Evolutionary conservation across 345 rosid genomes (phyloP).

Genomic region (Corchorus olitorius): DNA sequence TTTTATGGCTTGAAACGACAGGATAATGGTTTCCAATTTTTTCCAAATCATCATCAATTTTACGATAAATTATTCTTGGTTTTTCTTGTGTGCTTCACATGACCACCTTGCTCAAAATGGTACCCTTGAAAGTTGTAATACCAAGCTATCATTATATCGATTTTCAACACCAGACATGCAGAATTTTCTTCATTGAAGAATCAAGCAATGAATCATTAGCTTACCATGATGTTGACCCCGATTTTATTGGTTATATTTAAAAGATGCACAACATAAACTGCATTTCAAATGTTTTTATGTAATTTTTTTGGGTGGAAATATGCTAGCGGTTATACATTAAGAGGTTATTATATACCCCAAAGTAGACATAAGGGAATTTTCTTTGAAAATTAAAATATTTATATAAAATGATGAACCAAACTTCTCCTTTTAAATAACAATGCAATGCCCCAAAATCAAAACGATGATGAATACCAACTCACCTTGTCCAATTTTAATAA

Average conservation of each 20-base stretch:
- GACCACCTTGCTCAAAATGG: no score
- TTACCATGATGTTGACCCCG: background rate
- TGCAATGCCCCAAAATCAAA: conserved; percentile 9
- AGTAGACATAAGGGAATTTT: background rate
- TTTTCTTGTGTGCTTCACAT: background rate
- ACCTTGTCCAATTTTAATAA: conserved; percentile 94
- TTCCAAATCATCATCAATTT: background rate
- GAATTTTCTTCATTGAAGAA: background rate
- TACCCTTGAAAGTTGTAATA: no score
- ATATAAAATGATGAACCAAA: background rate
- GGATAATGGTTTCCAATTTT: background rate
- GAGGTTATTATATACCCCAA: background rate
- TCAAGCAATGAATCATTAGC: background rate
- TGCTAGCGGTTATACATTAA: background rate
- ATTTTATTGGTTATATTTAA: conserved; percentile 10
- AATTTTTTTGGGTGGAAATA: background rate
- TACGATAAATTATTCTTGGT: background rate
- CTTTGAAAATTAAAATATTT: background rate
- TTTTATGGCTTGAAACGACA: background rate
- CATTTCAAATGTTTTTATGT: background rate
- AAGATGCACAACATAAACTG: background rate
- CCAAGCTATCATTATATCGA: no score
- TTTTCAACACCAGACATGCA: background rate
- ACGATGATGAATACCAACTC: conserved; percentile 13
- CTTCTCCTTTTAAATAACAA: background rate